Conservation (phyloP, 768 basidiomycete genomes). For the Tricholoma bakamatsutake region DNA sequence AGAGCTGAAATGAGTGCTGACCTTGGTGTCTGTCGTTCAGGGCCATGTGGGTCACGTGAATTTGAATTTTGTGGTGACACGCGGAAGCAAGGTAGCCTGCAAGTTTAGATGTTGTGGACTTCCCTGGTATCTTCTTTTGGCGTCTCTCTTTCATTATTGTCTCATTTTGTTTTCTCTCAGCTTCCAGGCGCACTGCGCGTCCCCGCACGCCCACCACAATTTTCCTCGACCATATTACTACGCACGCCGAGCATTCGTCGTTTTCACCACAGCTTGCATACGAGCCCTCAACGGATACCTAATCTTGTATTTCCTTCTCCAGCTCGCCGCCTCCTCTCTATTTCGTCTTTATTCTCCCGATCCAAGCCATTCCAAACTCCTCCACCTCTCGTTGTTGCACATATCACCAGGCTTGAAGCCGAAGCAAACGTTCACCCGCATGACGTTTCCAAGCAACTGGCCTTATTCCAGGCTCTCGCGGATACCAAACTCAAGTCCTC, state of each 20-base stretch:
- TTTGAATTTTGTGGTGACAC: constrained; percentile 5
- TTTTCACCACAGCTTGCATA: constrained; percentile 8
- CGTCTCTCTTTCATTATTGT: not conserved
- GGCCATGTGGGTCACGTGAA: constrained; percentile 12
- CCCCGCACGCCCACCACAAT: constrained; percentile 14
- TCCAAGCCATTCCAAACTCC: constrained; percentile 42
- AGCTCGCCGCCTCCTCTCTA: constrained; percentile 28
- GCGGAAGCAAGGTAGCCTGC: not conserved
- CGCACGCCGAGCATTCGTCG: constrained; percentile 2
- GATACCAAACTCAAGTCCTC: constrained; percentile 62
- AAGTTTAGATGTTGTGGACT: constrained; percentile 7
- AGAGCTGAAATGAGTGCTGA: not conserved
- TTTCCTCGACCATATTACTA: not conserved
- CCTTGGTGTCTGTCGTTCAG: constrained; percentile 8
- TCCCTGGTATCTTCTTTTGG: not conserved
- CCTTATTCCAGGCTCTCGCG: constrained; percentile 60
- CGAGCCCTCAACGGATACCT: constrained; percentile 5
- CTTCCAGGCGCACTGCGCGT: constrained; percentile 34
- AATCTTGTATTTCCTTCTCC: constrained; percentile 12
- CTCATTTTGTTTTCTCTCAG: constrained; percentile 19
- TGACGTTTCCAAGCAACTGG: constrained; percentile 64
- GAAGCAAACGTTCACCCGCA: constrained; percentile 71
- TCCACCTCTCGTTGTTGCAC: constrained; percentile 59
- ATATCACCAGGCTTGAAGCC: constrained; percentile 69
- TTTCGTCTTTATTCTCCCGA: constrained; percentile 43